Evolutionary conservation across 441 rosid species (phyloP).

Genomic region (Arabidopsis hybrid): DNA sequence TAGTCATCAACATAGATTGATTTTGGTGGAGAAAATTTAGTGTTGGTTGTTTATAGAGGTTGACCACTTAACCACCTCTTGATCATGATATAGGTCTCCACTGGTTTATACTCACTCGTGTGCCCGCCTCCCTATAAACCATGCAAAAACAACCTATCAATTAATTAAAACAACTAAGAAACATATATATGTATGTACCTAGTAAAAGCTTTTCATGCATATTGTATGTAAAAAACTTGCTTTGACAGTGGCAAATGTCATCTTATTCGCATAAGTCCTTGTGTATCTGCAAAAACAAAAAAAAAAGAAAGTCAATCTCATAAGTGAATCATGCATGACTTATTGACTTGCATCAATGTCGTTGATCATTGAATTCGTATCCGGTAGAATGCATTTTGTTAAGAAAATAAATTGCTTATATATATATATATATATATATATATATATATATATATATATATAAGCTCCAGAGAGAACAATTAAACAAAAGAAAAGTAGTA

Average conservation of each 20-base stretch:
- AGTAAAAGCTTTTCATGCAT: neutral
- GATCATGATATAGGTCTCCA: slow-evolving; percentile 13
- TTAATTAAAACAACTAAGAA: neutral
- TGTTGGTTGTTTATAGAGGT: neutral
- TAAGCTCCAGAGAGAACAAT: neutral
- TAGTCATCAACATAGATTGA: neutral
- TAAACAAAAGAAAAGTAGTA: neutral
- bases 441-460: no score
- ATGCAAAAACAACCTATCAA: neutral
- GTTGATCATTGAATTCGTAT: neutral
- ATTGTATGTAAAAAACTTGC: neutral
- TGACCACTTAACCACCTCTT: slow-evolving; percentile 5
- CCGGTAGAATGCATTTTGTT: neutral
- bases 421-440: no score
- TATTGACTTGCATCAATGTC: neutral
- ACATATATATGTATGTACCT: neutral
- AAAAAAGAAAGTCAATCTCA: neutral
- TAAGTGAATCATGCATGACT: neutral
- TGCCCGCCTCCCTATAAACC: neutral
- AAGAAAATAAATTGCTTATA: neutral
- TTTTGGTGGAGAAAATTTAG: neutral
- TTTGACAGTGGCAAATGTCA: neutral
- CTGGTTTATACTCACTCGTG: neutral
- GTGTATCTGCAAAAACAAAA: neutral
- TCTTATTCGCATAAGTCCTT: neutral